These are phyloP conservation scores for Suhomyces panamericanus DNA, from an alignment of 1,139 yeast genomes.

Conservation along the genomic window DNA sequence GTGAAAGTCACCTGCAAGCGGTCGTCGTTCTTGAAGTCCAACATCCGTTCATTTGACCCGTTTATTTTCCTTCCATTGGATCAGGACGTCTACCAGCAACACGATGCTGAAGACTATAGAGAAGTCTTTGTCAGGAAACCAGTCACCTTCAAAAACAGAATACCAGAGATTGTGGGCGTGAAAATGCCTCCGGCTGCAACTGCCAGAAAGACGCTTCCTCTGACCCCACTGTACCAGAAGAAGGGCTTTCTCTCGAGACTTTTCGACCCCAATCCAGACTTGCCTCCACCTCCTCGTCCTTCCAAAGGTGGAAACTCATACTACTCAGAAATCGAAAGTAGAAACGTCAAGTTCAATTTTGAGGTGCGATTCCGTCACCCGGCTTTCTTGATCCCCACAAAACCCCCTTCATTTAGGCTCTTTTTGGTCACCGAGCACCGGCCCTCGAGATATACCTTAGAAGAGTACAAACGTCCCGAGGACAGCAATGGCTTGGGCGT, in stretches of 20 bases:
- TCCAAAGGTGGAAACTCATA: slow-evolving; percentile 13
- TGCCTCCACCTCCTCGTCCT: slow-evolving; percentile 11
- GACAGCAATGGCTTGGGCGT: slow-evolving; percentile 52
- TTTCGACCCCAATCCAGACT: slow-evolving; percentile 10
- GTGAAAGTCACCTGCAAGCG: slow-evolving; percentile 62
- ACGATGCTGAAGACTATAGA: slow-evolving; percentile 26
- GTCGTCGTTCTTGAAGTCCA: slow-evolving; percentile 52
- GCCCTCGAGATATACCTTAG: slow-evolving; percentile 39
- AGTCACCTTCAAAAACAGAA: slow-evolving; percentile 36
- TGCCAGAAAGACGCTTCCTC: slow-evolving; percentile 22
- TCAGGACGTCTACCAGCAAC: slow-evolving; percentile 29
- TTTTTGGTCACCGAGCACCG: slow-evolving; percentile 35
- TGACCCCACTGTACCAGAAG: slow-evolving; percentile 17
- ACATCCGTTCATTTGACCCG: slow-evolving; percentile 50
- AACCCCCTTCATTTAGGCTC: slow-evolving; percentile 41
- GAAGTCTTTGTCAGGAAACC: slow-evolving; percentile 46
- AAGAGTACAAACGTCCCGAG: slow-evolving; percentile 38
- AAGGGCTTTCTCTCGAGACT: slow-evolving; percentile 19
- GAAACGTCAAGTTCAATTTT: slow-evolving; percentile 45
- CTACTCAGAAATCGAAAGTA: slow-evolving; percentile 31
- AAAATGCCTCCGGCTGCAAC: slow-evolving; percentile 20
- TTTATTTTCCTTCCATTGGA: slow-evolving; percentile 58
- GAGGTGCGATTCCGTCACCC: slow-evolving; percentile 51
- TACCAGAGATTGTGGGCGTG: slow-evolving; percentile 49
- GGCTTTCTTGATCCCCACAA: slow-evolving; percentile 44